Base-by-base conservation (phyloP, 2,329 filamentous ascomycete genomes). In the Fusarium floridanum region DNA sequence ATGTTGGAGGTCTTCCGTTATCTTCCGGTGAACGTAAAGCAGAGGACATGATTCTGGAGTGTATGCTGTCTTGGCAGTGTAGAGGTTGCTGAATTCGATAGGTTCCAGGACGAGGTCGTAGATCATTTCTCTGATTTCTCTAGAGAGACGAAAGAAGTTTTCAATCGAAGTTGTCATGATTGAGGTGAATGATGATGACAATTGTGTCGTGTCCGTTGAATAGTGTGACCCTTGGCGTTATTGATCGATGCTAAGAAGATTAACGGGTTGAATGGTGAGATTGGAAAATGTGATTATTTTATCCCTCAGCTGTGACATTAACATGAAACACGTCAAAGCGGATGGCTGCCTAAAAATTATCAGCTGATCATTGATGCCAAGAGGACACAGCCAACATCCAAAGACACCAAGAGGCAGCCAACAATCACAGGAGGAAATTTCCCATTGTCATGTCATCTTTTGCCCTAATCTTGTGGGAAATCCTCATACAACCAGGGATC, bases 401-500 rank as follows among this genome's bases (percentile, higher is more conserved):
- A 29, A 29, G 10, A n/a, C 48, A n/a, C n/a, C 16, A 53, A 29
- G 16, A n/a, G n/a, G n/a, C n/a, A n/a, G n/a, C n/a, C n/a, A n/a
- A n/a, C n/a, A n/a, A n/a, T n/a, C n/a, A n/a, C n/a, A n/a, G n/a
- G n/a, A n/a, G n/a, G n/a, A n/a, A n/a, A n/a, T n/a, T n/a, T n/a
- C n/a, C n/a, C n/a, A n/a, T n/a, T n/a, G n/a, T n/a, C 45, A 50
- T 50, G 45, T 2, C 45, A 50, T 50, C 22, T 27, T 50, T 27
- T 50, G 8, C 3, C 5, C 56, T 67, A 67, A 17, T 43, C 29
- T 37, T 67, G 65, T 7, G 59, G 39, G 14, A 57, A 70, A 64
- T 70, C 43, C 50, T 70, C 60, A 14, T 68, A 57, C 5, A 70
- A 20, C 68, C 55, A 70, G 5, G 60, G 65, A n/a, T 61, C 65